phyloP scores from a whole-genome alignment of 1,139 yeast genomes.

The Debaryomyces nepalensis region DNA sequence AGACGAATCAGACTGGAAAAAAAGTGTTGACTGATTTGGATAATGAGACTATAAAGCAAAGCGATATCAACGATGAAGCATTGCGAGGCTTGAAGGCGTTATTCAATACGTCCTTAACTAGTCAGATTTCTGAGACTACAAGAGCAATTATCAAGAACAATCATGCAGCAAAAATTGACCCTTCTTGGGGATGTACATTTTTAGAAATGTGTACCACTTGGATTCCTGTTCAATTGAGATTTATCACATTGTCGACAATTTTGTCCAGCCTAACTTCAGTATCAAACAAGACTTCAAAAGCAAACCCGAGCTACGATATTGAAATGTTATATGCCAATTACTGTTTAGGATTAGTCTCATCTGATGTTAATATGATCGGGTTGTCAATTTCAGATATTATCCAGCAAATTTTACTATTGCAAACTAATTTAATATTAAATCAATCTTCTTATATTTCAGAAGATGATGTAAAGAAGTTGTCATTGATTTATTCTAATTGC shows the following conservation, averaged over 20 bases:
- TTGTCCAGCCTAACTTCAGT: slow-evolving; percentile 34
- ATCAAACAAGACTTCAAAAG: slow-evolving; percentile 25
- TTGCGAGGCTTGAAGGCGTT: slow-evolving; percentile 51
- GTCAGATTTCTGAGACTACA: slow-evolving; percentile 54
- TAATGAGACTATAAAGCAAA: slow-evolving; percentile 30
- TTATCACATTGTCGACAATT: slow-evolving; percentile 59
- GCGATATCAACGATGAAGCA: slow-evolving; percentile 42
- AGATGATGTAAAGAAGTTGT: slow-evolving; percentile 31
- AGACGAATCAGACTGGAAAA: slow-evolving; percentile 24
- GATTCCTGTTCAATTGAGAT: slow-evolving; percentile 88
- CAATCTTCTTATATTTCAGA: slow-evolving; percentile 27
- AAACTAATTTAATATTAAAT: slow-evolving; percentile 48
- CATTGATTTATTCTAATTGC: slow-evolving; percentile 46
- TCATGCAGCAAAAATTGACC: slow-evolving; percentile 27
- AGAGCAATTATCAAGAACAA: slow-evolving; percentile 45
- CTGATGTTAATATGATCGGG: slow-evolving; percentile 85
- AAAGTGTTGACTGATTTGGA: slow-evolving; percentile 35
- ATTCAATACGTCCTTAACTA: slow-evolving; percentile 55
- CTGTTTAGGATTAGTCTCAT: slow-evolving; percentile 70
- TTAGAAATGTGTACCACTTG: slow-evolving; percentile 72
- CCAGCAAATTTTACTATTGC: slow-evolving; percentile 64
- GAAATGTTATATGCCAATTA: slow-evolving; percentile 57
- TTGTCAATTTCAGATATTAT: slow-evolving; percentile 84
- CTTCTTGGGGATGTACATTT: slow-evolving; percentile 59
- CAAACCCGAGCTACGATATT: slow-evolving; percentile 32